Evolutionary conservation across 345 rosid genomes (phyloP).

Genomic region (Pelargonium nanum): DNA sequence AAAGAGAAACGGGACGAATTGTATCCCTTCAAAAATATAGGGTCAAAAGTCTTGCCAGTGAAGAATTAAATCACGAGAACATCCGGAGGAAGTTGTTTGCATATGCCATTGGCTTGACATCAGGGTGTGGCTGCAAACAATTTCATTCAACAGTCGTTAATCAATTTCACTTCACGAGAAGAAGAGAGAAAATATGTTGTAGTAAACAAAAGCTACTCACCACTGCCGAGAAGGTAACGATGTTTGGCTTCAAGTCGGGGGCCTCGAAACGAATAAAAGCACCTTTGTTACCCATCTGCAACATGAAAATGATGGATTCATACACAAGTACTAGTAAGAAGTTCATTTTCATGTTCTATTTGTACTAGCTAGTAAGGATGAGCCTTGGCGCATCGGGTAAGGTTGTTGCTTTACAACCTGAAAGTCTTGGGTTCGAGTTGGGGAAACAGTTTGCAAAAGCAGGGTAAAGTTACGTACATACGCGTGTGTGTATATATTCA

Average conservation of each 20-base stretch:
- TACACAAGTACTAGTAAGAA: not conserved
- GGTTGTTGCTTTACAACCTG: too few relatives aligned
- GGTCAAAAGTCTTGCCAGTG: not conserved
- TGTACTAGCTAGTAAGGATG: too few relatives aligned
- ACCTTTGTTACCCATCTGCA: constrained; percentile 98
- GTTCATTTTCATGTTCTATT: not conserved
- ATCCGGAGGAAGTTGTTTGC: constrained; percentile 75
- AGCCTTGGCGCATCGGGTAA: too few relatives aligned
- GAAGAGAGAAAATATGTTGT: not conserved
- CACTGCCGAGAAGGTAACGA: constrained; percentile 92
- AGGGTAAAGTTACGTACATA: too few relatives aligned
- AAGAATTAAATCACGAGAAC: constrained; percentile 32
- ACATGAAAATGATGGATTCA: constrained; percentile 6
- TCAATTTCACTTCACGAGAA: not conserved
- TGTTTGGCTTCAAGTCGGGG: constrained; percentile 82
- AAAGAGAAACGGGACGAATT: not conserved
- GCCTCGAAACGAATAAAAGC: constrained; percentile 90
- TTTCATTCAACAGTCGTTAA: not conserved
- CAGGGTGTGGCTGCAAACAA: constrained; percentile 79
- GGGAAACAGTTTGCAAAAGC: too few relatives aligned
- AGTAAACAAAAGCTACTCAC: constrained; percentile 34
- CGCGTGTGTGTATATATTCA: too few relatives aligned
- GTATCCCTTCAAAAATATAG: not conserved
- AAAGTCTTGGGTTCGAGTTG: too few relatives aligned
- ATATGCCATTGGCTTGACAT: constrained; percentile 96